Evolutionary conservation across 176 grass and related monocot species (phyloP), one percentile per base, ranked within the genome.

Genomic region (Miscanthus lutarioriparius): DNA sequence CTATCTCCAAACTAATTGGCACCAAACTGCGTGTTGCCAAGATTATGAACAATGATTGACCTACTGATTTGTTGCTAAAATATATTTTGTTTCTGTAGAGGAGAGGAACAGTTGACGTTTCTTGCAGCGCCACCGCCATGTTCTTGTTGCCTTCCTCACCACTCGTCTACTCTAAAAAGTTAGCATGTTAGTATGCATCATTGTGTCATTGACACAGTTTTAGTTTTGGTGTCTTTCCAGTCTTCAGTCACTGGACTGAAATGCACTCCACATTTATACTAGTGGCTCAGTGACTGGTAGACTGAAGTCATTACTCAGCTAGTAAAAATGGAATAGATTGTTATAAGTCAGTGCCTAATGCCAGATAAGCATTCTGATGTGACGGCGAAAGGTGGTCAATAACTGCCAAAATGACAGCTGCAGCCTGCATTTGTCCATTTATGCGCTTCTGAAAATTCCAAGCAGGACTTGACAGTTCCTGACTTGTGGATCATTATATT

Each of bases 381-480:
- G 69, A 40, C 37, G 4, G 20, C 20, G 6, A 72, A 72, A 71
- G 68, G 68, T 71, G 9, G 59, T 64, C 5, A 28, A 64, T 44
- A 72, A 44, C 69, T 6, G 70, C 70, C 70, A 56, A 80, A 64
- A 73, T 26, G 82, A 19, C 54, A 54, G 41, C 2, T 73, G 5
- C 62, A 30, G 64, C 7, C 1, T 78, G 5, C 62, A 38, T 64
- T 1, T 78, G 40, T 53, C 74, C 74, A 43, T 87, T 32, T 71
- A 19, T 41, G 53, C 14, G 49, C 23, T 67, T 67, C 41, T 40
- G 72, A 40, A 72, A 74, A 78, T 53, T 72, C 66, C 67, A 78
- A 72, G 23, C 43, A 83, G 2, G 19, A 51, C 53, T 72, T 53
- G 67, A 30, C 80, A 73, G 80, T 32, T 56, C 10, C 35, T 36